Evolutionary conservation across 345 rosid species (phyloP), one percentile per base, ranked within the genome.

Genomic region (Citrus sp.): DNA sequence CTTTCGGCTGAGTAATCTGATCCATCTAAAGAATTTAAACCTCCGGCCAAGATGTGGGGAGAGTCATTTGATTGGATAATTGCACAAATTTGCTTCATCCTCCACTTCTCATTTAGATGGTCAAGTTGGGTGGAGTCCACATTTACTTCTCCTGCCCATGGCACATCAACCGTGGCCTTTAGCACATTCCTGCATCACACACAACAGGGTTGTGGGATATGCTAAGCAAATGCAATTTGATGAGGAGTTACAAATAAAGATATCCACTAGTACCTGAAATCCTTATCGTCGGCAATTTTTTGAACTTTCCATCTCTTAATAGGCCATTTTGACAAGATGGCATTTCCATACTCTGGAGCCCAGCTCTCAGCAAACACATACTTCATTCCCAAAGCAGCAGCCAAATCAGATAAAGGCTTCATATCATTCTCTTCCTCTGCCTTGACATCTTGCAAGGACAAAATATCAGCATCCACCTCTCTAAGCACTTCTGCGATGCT

Each of bases 261-360:
- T 3, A 21, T 21, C 6, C 25, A 21, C 5, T 21, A 35, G 75
- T 54, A 92, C 98, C 98, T 91, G 92, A 92, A 93, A 82, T 95
- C 99, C 67, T 89, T 92, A 21, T 89, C 94, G 60, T 92, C 88
- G 0, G 93, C 98, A 32, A 95, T 93, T 83, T 87, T 91, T 79
- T 91, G 93, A 71, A 91, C 89, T 79, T 80, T 88, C 97, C 96
- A 95, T 40, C 84, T 84, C 87, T 91, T 89, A 68, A 93, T 93
- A 0, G 96, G 94, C 94, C 94, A 95, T 81, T 89, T 91, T 1
- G 99, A 92, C 59, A 93, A 74, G 83, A 93, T 80, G 2, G 97
- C 99, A 68, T 93, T 95, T 9, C 99, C 99, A 67, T 89, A 95
- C 80, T 92, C 94, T 0, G 98, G 99, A 12, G 95, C 97, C 98